phyloP scores from a whole-genome alignment of 1,139 yeast genomes.

The Pichia sp. region DNA sequence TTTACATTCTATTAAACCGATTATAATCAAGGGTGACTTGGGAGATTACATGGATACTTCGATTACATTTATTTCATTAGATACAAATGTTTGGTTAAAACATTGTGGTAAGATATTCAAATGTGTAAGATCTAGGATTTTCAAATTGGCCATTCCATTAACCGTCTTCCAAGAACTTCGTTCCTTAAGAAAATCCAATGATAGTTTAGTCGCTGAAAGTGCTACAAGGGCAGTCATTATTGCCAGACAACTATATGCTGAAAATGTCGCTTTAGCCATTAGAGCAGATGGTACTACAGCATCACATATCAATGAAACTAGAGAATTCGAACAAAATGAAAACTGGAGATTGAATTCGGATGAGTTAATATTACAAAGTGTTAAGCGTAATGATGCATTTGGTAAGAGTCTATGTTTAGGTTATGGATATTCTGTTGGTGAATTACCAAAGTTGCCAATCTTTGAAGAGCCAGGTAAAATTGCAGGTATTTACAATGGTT shows the following conservation, averaged over 20 bases:
- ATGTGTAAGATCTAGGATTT: slow-evolving; percentile 58
- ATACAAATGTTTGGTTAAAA: slow-evolving; percentile 79
- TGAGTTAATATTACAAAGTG: slow-evolving; percentile 57
- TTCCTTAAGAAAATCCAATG: slow-evolving; percentile 70
- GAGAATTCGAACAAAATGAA: slow-evolving; percentile 63
- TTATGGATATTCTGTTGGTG: slow-evolving; percentile 22
- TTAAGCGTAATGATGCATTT: slow-evolving; percentile 37
- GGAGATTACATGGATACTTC: slow-evolving; percentile 49
- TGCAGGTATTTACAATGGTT: slow-evolving; percentile 19
- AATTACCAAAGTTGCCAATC: slow-evolving; percentile 18
- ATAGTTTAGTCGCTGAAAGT: slow-evolving; percentile 74
- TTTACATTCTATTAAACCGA: slow-evolving; percentile 8
- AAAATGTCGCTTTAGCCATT: slow-evolving; percentile 44
- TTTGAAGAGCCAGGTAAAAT: slow-evolving; percentile 16
- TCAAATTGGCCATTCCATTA: slow-evolving; percentile 62
- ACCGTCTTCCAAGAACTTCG: slow-evolving; percentile 78
- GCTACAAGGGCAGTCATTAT: slow-evolving; percentile 79
- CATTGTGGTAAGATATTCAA: slow-evolving; percentile 77
- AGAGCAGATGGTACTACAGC: slow-evolving; percentile 59
- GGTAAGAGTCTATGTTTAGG: slow-evolving; percentile 29
- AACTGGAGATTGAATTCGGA: slow-evolving; percentile 61
- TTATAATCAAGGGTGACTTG: slow-evolving; percentile 28
- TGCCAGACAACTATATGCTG: slow-evolving; percentile 61
- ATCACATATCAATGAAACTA: slow-evolving; percentile 51
- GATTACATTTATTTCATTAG: slow-evolving; percentile 62